Evolutionary conservation across 805 yeast species (phyloP).

Genomic region (Myxozyma monticola): DNA sequence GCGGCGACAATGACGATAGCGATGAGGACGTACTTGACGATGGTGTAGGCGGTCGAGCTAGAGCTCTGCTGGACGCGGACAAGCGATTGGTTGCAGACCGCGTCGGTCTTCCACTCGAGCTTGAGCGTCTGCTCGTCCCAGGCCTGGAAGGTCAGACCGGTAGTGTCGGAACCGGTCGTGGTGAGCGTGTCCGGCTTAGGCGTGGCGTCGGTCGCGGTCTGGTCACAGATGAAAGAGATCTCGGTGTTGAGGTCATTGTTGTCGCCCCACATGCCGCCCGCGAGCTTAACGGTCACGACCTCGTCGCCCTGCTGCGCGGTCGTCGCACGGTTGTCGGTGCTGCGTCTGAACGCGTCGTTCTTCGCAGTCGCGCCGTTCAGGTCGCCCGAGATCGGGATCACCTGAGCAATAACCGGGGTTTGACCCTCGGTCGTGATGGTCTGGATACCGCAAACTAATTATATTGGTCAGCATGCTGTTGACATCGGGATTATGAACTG

Average conservation of each 20-base stretch:
- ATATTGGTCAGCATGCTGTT: neutral
- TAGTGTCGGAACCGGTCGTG: conserved; percentile 20
- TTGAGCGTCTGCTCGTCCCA: conserved; percentile 38
- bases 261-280: conserved; percentile 73
- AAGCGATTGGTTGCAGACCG: conserved; percentile 45
- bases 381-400: conserved; percentile 51
- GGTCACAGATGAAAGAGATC: conserved; percentile 37
- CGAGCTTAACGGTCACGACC: conserved; percentile 42
- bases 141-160: conserved; percentile 31
- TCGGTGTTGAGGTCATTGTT: conserved; percentile 42
- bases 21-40: conserved; percentile 80
- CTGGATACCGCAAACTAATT: conserved; percentile 67
- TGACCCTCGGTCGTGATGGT: conserved; percentile 52
- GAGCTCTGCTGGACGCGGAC: conserved; percentile 28
- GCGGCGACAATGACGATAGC: conserved; percentile 14
- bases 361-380: conserved; percentile 42
- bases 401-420: conserved; percentile 53
- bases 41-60: conserved; percentile 65
- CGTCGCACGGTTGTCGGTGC: neutral
- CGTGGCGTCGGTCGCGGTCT: conserved; percentile 31
- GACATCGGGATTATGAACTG: neutral
- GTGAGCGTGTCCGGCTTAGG: conserved; percentile 30
- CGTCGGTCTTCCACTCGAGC: conserved; percentile 44
- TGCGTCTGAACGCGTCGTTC: conserved; percentile 44
- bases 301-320: conserved; percentile 2